Percentiles rank a stretch among this genome's conserved stretches.
Evolutionary conservation across 805 yeast genomes (phyloP).

Genomic region (Millerozyma miso): DNA sequence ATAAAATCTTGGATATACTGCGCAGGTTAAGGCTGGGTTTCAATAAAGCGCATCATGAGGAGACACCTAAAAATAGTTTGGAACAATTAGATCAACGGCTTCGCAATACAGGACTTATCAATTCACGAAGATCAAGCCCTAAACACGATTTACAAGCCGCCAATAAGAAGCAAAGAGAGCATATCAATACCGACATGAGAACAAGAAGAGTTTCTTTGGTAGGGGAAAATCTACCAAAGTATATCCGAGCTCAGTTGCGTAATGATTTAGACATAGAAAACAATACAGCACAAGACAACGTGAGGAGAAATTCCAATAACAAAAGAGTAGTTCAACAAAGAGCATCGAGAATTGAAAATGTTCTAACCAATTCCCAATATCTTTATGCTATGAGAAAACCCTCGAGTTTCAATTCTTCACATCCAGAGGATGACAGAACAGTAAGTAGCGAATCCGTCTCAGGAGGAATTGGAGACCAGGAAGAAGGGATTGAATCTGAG

Average conservation of each 20-base stretch:
- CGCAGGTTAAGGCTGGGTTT: slow-evolving; percentile 11
- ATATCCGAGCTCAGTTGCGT: slow-evolving; percentile 25
- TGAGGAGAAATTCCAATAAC: background rate
- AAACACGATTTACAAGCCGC: background rate
- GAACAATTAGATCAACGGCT: slow-evolving; percentile 1
- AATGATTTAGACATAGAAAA: background rate
- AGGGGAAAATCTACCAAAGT: slow-evolving; percentile 32
- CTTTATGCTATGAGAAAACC: slow-evolving; percentile 25
- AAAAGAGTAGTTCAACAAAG: background rate
- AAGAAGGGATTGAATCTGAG: slow-evolving; percentile 22
- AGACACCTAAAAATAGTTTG: background rate
- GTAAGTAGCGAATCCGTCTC: slow-evolving; percentile 6
- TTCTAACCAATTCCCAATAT: slow-evolving; percentile 33
- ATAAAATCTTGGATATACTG: slow-evolving; percentile 11
- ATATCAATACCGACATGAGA: background rate
- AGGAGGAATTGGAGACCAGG: slow-evolving; percentile 7
- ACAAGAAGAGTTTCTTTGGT: slow-evolving; percentile 31
- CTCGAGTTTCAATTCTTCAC: slow-evolving; percentile 7
- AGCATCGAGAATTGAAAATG: slow-evolving; percentile 25
- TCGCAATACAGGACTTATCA: background rate
- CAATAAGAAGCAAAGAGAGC: background rate
- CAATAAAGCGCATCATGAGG: background rate
- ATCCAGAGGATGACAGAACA: background rate
- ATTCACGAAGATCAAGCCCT: background rate
- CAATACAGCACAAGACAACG: background rate